These are phyloP conservation scores for Trypanosoma lewisi DNA, from an alignment of 208 protist genomes.

Conservation along the genomic window DNA sequence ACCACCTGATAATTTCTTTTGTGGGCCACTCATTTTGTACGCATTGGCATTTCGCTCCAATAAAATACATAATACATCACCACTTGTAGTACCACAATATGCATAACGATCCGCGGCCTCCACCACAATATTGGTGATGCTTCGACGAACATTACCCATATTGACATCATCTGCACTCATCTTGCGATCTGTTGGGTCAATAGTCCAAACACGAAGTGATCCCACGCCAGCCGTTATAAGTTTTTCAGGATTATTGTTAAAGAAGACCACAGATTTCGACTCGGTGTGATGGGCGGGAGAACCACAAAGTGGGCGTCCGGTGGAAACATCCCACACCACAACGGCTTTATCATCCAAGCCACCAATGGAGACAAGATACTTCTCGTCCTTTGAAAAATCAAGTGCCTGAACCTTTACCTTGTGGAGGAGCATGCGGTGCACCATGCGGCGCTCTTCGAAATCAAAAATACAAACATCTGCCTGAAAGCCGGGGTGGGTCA, in stretches of 20 bases:
- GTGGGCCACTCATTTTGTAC: slow-evolving; percentile 90
- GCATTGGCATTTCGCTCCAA: slow-evolving; percentile 72
- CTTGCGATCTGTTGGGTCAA: slow-evolving; percentile 88
- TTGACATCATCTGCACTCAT: slow-evolving; percentile 89
- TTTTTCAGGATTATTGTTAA: slow-evolving; percentile 76
- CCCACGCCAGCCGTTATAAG: slow-evolving; percentile 89
- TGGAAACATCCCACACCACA: slow-evolving; percentile 93
- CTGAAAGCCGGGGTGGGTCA: slow-evolving; percentile 94
- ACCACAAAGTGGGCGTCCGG: slow-evolving; percentile 89
- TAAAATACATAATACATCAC: slow-evolving; percentile 91
- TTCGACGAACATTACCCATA: slow-evolving; percentile 87
- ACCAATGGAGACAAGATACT: slow-evolving; percentile 92
- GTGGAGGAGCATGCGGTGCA: slow-evolving; percentile 93
- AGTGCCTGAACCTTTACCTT: slow-evolving; percentile 94
- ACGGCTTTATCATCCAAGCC: slow-evolving; percentile 95
- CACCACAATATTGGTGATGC: slow-evolving; percentile 71
- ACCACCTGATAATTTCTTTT: slow-evolving; percentile 84
- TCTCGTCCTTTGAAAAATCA: slow-evolving; percentile 92
- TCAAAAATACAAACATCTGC: slow-evolving; percentile 94
- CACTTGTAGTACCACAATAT: slow-evolving; percentile 91
- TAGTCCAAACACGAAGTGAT: slow-evolving; percentile 90
- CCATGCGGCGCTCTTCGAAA: slow-evolving; percentile 75
- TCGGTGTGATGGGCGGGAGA: slow-evolving; percentile 77
- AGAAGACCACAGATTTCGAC: slow-evolving; percentile 81
- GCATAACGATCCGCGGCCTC: slow-evolving; percentile 86